phyloP scores from a whole-genome alignment of 2,329 filamentous ascomycete species.

The Fusarium sp. region DNA sequence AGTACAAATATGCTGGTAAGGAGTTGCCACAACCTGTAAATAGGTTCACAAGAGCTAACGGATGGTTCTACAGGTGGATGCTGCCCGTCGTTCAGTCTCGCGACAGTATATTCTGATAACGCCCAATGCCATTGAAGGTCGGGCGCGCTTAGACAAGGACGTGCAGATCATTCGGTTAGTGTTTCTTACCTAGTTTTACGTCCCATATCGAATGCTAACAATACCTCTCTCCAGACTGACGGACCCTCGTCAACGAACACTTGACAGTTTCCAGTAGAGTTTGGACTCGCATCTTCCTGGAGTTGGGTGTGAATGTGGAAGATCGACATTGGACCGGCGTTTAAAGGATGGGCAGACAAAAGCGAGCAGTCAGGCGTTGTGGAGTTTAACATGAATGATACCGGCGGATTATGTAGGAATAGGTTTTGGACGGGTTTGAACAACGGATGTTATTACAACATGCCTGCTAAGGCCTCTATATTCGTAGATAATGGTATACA shows the following conservation, averaged over 20 bases:
- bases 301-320: slow-evolving; percentile 22
- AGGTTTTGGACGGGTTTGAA: slow-evolving; percentile 16
- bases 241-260: slow-evolving; percentile 69
- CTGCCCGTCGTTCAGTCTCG: slow-evolving; percentile 87
- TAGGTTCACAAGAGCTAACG: slow-evolving; percentile 7
- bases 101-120: slow-evolving; percentile 97
- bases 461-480: slow-evolving; percentile 30
- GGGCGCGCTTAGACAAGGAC: slow-evolving; percentile 71
- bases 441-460: slow-evolving; percentile 27
- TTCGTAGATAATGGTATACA: slow-evolving; percentile 39
- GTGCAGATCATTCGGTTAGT: slow-evolving; percentile 81
- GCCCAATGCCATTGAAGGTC: slow-evolving; percentile 82
- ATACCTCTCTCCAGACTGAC: slow-evolving; percentile 59
- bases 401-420: slow-evolving; percentile 15
- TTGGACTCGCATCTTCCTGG: slow-evolving; percentile 21
- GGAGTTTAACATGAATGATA: slow-evolving; percentile 36
- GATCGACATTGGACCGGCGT: slow-evolving; percentile 17
- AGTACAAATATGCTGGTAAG: slow-evolving; percentile 93
- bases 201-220: slow-evolving; percentile 44
- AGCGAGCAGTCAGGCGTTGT: slow-evolving; percentile 3
- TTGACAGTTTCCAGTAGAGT: slow-evolving; percentile 45
- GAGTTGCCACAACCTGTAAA: slow-evolving; percentile 36
- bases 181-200: neutral
- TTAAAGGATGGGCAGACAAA: slow-evolving; percentile 17
- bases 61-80: slow-evolving; percentile 71